Conservation (phyloP, 2,329 filamentous ascomycete genomes). For the Trichocomaceae sp. region DNA sequence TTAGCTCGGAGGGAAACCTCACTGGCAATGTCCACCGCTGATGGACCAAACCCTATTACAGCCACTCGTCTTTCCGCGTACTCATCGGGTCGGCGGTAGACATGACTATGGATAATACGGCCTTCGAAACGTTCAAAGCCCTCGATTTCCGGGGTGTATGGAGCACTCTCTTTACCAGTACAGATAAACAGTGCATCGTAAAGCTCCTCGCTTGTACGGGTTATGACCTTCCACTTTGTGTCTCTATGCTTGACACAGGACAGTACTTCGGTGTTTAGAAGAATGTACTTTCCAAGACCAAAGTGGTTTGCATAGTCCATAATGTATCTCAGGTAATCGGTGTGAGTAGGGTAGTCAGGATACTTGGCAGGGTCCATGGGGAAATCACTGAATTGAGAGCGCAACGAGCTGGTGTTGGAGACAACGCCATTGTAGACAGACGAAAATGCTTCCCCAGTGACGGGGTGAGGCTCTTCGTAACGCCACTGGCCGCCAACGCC, state of each 20-base stretch:
- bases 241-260: conserved; percentile 23
- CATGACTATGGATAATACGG: conserved; percentile 33
- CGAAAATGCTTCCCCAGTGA: conserved; percentile 23
- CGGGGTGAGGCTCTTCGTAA: conserved; percentile 26
- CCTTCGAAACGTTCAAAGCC: conserved; percentile 29
- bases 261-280: conserved; percentile 27
- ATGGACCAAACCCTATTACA: conserved; percentile 34
- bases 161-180: conserved; percentile 28
- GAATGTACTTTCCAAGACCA: conserved; percentile 29
- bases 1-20: conserved; percentile 30
- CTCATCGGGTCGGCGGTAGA: conserved; percentile 28
- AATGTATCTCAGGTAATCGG: conserved; percentile 30
- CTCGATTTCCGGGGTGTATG: conserved; percentile 26
- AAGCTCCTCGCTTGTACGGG: conserved; percentile 16
- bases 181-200: conserved; percentile 35
- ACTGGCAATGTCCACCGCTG: conserved; percentile 35
- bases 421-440: conserved; percentile 33
- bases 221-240: conserved; percentile 26
- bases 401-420: conserved; percentile 35
- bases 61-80: conserved; percentile 35
- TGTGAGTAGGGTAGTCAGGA: conserved; percentile 33
- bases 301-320: conserved; percentile 35
- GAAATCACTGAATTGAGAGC: conserved; percentile 36
- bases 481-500: conserved; percentile 37
- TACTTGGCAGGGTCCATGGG: conserved; percentile 36